These are phyloP conservation scores for Cercospora janseana DNA, from an alignment of 2,329 filamentous ascomycete genomes.

Conservation along the genomic window DNA sequence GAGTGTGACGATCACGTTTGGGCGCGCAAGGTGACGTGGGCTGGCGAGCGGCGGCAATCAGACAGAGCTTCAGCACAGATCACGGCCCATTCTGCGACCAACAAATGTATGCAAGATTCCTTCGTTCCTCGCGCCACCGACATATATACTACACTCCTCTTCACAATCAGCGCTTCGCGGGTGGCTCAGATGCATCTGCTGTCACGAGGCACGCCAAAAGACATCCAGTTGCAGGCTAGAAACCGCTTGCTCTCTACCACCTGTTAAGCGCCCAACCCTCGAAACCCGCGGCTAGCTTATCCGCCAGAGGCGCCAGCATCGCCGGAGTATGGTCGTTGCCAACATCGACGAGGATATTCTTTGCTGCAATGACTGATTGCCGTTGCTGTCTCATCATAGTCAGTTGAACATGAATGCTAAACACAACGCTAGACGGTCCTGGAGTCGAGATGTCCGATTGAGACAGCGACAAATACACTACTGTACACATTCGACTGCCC, in stretches of 20 bases:
- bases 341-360: background rate
- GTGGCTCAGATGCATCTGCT: no score
- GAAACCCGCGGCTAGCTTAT: conserved; percentile 1
- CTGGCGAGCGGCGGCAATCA: conserved; percentile 1
- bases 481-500: conserved; percentile 10
- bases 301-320: conserved; percentile 8
- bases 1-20: background rate
- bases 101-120: no score
- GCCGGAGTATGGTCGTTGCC: background rate
- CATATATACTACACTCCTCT: background rate
- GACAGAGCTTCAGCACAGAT: background rate
- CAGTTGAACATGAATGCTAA: background rate
- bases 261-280: conserved; percentile 7
- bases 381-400: no score
- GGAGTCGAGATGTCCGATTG: conserved; percentile 22
- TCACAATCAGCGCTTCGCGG: background rate
- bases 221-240: background rate
- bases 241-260: background rate
- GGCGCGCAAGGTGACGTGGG: background rate
- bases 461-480: conserved; percentile 19
- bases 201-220: background rate
- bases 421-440: background rate
- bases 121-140: no score
- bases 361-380: no score
- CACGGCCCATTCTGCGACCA: background rate